Evolutionary conservation across 257 asterid genomes (phyloP), one percentile per base, ranked within the genome.

Genomic region (Fraxinus cuspidata): DNA sequence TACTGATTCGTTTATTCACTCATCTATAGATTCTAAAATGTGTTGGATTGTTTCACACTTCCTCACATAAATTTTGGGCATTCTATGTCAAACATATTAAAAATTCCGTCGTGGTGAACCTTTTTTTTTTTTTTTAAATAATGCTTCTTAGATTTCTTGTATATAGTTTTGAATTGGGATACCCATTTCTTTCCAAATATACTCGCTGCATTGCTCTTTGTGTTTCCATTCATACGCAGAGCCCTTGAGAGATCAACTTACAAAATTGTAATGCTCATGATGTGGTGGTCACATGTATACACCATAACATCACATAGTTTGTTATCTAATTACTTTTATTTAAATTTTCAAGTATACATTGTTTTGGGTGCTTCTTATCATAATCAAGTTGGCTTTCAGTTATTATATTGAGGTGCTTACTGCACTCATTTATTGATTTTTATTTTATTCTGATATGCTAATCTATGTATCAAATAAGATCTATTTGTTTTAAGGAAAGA

Each of bases 261-360:
- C 86, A 95, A 84, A 88, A 84, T 93, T 82, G 94, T 93, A 88
- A 93, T 93, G 98, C 96, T 93, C 81, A 90, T 89, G 93, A 95
- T 93, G 99, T 95, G 99, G 99, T 95, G 99, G 99, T 91, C 99
- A 66, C 99, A 95, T 96, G 99, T 95, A 80, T 69, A 85, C 60
- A 69, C 5, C n/a, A 49, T 49, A 63, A 70, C 23, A 51, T 71
- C 63, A 78, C 35, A 74, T 78, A 67, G 70, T 47, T 72, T 77
- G 73, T 63, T 70, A 23, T 67, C 72, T 83, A 74, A 42, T 70
- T 47, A 70, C 63, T 68, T 38, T 58, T 11, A 35, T 29, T 29
- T 29, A 29, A 29, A 29, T 29, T 29, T 29, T 29, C 4, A 29
- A 2, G 32, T 29, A 29, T 29, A 29, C 32, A 29, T 29, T 29